Evolutionary conservation across 1,139 yeast genomes (phyloP), one percentile per base, ranked within the genome.

Genomic region (Saccharomyces hybrid): DNA sequence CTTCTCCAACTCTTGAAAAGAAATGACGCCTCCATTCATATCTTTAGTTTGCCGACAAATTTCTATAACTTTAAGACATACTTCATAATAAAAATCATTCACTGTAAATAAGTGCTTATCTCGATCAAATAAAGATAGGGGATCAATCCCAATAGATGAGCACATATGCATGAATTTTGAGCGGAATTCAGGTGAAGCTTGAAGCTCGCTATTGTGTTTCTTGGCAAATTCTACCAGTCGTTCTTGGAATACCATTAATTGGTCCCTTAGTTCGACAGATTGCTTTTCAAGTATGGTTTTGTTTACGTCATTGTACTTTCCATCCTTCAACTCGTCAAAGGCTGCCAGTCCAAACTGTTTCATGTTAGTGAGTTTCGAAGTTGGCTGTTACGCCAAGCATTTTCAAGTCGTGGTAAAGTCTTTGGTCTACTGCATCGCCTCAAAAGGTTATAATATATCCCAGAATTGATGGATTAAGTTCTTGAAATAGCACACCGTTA

Each of bases 121-220:
- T 47, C 59, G 63, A 49, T 68, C 68, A 50, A 67, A 68, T 14
- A 69, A 44, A 42, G 84, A 84, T 46, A 88, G 69, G 1, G 96
- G 93, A 66, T 89, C 96, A n/a, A 88, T 82, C 1, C 96, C 96
- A 19, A 88, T 83, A 64, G 86, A 82, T 25, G 78, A 75, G 62
- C 96, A 87, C 77, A 89, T 83, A 57, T 81, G 80, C 49, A 88
- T 81, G 70, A 89, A 88, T 65, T 86, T 84, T 28, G 78, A 73
- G 48, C 93, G 72, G 66, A 88, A 83, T 56, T 83, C 83, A 1
- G 83, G 77, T 64, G 86, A 84, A 54, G 74, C 76, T 53, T 79
- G 73, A 54, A 89, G 84, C 62, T 86, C 90, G 13, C 76, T 74
- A 28, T 80, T 78, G 62, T 84, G 83, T 14, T 79, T 82, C 52